Evolutionary conservation across 306 rosid species (phyloP), one percentile per base, ranked within the genome.

Genomic region (Castanospermum australe): DNA sequence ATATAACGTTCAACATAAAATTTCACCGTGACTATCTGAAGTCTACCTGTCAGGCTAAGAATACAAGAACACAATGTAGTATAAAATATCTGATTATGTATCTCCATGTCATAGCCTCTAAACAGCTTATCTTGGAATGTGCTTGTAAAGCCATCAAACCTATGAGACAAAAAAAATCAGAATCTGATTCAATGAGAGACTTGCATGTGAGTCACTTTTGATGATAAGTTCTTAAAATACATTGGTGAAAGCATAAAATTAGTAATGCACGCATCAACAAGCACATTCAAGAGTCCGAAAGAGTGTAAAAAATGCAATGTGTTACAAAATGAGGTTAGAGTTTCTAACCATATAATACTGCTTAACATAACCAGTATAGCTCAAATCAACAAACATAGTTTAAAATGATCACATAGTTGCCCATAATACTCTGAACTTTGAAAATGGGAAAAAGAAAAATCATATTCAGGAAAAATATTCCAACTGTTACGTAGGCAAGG

Each of bases 51-150:
- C 78, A 95, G 74, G 87, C 99, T 93, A 75, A 95, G 93, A 83
- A 93, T 47, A 85, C 96, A 95, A 75, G 99, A 95, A 81, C 98
- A 93, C 39, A 90, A 62, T 10, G 99, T 89, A 44, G 98, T 93
- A 77, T 95, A 95, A 83, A 95, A 93, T 84, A 95, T 95, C 91
- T 95, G 99, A 85, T 95, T 95, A 77, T 95, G 97, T 84, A 95
- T 95, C 85, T 95, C 97, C 99, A 95, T 95, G 84, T 95, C 88
- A 83, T 95, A 95, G 82, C 99, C 99, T 84, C 78, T 95, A 81
- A 95, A 95, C 51, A 95, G 87, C 82, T 92, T 95, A 83, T 93
- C 99, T 82, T 95, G 99, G 78, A 95, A 95, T 24, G 99, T 95
- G 90, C 98, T 95, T 79, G 98, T 95, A 84, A 95, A 95, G 75